phyloP scores from a whole-genome alignment of 371 early-diverging fungal genomes.

The Lichtheimia ornata region DNA sequence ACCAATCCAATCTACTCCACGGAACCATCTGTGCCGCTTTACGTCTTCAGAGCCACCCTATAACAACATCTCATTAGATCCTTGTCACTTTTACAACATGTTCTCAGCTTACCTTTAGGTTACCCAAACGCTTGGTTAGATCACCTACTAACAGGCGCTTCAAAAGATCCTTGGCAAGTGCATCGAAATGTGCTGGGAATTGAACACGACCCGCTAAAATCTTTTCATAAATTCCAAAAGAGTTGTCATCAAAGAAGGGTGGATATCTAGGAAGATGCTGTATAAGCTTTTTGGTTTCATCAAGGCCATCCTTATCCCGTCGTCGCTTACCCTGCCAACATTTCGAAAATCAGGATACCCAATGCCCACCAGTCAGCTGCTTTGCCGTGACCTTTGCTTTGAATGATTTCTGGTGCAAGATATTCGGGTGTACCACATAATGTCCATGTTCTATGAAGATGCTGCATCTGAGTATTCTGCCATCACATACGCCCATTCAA shows the following conservation, averaged over 20 bases:
- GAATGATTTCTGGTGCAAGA: constrained; percentile 97
- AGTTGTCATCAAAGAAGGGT: constrained; percentile 97
- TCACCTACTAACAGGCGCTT: constrained; percentile 90
- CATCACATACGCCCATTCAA: constrained; percentile 15
- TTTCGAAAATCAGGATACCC: constrained; percentile 97
- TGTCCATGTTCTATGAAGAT: constrained; percentile 77
- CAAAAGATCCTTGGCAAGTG: constrained; percentile 90
- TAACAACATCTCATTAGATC: background rate
- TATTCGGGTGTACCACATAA: constrained; percentile 99
- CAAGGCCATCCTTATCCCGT: background rate
- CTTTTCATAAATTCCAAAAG: constrained; percentile 90
- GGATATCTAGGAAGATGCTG: constrained; percentile 60
- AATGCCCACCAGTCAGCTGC: constrained; percentile 99
- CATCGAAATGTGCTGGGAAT: constrained; percentile 92
- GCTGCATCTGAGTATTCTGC: constrained; percentile 1
- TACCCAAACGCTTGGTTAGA: constrained; percentile 90
- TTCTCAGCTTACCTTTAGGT: constrained; percentile 70
- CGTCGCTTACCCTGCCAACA: constrained; percentile 76
- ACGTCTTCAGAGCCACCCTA: constrained; percentile 74
- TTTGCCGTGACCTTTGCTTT: constrained; percentile 94
- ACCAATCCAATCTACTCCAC: constrained; percentile 82
- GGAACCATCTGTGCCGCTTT: constrained; percentile 89
- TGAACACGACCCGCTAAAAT: constrained; percentile 86
- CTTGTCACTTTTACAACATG: background rate
- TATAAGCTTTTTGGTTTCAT: background rate